phyloP scores from a whole-genome alignment of 345 rosid genomes.

The Salix caprea region DNA sequence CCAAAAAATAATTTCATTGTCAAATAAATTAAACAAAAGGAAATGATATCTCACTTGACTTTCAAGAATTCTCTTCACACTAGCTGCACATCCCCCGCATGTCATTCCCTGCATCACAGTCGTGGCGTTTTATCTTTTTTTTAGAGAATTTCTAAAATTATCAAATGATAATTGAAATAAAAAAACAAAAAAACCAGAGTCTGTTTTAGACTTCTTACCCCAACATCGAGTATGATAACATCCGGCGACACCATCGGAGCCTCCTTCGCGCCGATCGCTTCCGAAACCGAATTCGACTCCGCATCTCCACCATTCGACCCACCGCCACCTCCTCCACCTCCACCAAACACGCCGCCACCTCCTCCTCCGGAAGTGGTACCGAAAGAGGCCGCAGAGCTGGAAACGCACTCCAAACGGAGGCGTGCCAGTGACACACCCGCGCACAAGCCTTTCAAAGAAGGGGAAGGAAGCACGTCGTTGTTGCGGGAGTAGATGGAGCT shows the following conservation, averaged over 20 bases:
- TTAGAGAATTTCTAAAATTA: neutral
- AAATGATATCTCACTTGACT: constrained; percentile 57
- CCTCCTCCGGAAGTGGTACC: constrained; percentile 42
- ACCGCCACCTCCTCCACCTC: constrained; percentile 30
- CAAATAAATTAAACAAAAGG: neutral
- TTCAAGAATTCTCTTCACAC: constrained; percentile 90
- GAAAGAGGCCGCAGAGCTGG: constrained; percentile 49
- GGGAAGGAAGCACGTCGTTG: constrained; percentile 1
- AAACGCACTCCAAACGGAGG: constrained; percentile 44
- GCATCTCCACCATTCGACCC: constrained; percentile 57
- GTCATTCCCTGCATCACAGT: constrained; percentile 68
- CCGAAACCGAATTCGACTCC: constrained; percentile 43
- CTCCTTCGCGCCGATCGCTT: constrained; percentile 30
- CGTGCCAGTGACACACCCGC: constrained; percentile 29
- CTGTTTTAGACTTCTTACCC: constrained; percentile 43
- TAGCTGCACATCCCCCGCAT: constrained; percentile 98
- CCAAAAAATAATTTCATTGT: neutral
- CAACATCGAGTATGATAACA: constrained; percentile 82
- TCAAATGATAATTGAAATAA: neutral
- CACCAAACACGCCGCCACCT: constrained; percentile 31
- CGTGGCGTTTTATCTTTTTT: neutral
- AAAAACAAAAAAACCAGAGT: neutral
- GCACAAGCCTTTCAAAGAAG: constrained; percentile 3
- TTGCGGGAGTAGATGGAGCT: constrained; percentile 17
- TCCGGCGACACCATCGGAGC: constrained; percentile 50